phyloP scores from a whole-genome alignment of 306 rosid genomes.

The Senna siamea region DNA sequence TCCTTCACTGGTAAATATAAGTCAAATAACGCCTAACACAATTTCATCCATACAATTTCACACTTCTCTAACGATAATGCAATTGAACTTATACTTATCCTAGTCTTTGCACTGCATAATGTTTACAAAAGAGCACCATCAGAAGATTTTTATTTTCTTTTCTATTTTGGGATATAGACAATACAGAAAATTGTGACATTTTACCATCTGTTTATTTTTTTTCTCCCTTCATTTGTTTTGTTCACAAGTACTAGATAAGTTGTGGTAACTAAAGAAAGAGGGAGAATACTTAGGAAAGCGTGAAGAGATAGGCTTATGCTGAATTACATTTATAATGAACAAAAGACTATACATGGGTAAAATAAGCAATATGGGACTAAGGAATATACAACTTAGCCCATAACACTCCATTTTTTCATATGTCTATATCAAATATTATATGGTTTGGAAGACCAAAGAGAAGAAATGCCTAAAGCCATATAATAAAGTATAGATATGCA shows the following conservation, averaged over 20 bases:
- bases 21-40: constrained; percentile 6
- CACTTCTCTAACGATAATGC: not conserved
- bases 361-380: too few relatives aligned
- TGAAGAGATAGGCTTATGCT: not conserved
- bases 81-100: not conserved
- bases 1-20: not conserved
- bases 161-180: constrained; percentile 2
- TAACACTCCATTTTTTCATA: too few relatives aligned
- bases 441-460: too few relatives aligned
- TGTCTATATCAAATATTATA: too few relatives aligned
- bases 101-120: constrained; percentile 20
- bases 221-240: not conserved
- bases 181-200: not conserved
- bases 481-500: too few relatives aligned
- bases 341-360: too few relatives aligned
- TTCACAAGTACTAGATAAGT: too few relatives aligned
- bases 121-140: constrained; percentile 13
- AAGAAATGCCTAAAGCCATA: too few relatives aligned
- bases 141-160: constrained; percentile 9
- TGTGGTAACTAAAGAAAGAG: not conserved
- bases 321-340: too few relatives aligned
- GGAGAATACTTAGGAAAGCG: not conserved
- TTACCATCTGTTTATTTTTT: not conserved
- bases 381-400: too few relatives aligned
- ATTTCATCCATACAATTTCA: constrained; percentile 9